A percentile compares a stretch with the other conserved stretches of the same genome.
phyloP scores from a whole-genome alignment of 2,329 filamentous ascomycete species.

The Sclerotinia minor region DNA sequence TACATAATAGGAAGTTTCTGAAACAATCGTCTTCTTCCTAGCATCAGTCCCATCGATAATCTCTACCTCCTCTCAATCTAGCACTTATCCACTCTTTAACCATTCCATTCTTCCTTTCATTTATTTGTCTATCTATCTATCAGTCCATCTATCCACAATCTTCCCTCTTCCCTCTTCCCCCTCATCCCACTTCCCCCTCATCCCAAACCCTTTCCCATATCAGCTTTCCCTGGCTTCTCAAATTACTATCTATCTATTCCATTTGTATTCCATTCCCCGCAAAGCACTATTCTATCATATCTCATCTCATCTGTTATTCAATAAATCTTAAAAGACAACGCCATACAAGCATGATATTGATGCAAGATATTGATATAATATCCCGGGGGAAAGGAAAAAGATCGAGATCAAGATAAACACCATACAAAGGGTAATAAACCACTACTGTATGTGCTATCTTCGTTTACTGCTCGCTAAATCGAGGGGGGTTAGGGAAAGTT shows the following conservation, averaged over 20 bases:
- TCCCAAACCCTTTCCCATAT: neutral
- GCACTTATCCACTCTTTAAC: neutral
- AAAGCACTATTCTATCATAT: too few relatives aligned
- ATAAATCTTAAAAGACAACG: too few relatives aligned
- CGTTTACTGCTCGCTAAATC: neutral
- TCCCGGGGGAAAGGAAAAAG: too few relatives aligned
- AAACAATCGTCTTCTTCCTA: neutral
- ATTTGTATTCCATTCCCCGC: neutral
- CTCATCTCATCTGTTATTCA: too few relatives aligned
- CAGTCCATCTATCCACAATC: neutral
- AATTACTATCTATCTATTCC: neutral
- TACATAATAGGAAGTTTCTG: neutral
- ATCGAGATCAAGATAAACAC: fast-evolving
- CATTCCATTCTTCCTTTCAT: neutral
- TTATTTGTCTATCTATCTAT: too few relatives aligned
- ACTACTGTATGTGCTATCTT: neutral
- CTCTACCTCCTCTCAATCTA: neutral
- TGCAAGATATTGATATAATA: neutral
- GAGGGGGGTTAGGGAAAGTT: too few relatives aligned
- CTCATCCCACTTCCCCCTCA: neutral
- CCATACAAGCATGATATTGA: neutral
- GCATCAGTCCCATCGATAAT: neutral
- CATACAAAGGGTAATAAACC: neutral
- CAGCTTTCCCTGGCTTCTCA: neutral
- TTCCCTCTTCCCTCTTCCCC: too few relatives aligned